Base-by-base conservation (phyloP, 179 eudicot genomes). In the Carnegiea gigantea region DNA sequence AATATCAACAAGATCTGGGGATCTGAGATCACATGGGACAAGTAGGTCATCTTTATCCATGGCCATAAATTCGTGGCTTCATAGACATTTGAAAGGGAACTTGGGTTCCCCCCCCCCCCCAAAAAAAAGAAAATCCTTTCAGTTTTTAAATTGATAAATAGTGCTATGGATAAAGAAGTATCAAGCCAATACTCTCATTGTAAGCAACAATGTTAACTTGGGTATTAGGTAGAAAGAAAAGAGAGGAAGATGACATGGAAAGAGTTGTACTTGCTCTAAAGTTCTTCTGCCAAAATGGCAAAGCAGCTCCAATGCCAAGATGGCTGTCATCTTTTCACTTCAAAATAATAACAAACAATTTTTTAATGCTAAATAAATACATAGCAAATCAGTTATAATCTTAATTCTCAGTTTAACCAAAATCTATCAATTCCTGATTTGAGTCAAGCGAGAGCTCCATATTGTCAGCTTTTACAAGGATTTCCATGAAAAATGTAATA, bases 141-240 rank as follows among this genome's bases (percentile, higher is more conserved):
- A 40, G 44, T 40, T 40, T 40, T 7, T 5, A 40, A 40, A 7
- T 40, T 40, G 44, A 40, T 40, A 40, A 5, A 40, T 40, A 40
- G 44, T 40, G 44, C 44, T 40, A 40, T 2, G 44, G 44, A 40
- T 40, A 40, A 40, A 40, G 44, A 40, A 40, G 44, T 7, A 40
- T 7, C 44, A 40, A 3, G 9, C 8, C 44, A 40, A 40, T 40
- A 40, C 57, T 51, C 57, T 51, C 17, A 51, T 17, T 51, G 18
- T 51, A 51, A 20, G 57, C 14, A 12, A 17, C 57, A 51, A 57
- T 62, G n/a, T 23, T 62, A 62, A 62, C 9, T n/a, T n/a, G 11
- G 67, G 68, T 62, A 62, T n/a, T n/a, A n/a, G 68, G 68, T n/a
- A 62, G 13, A 62, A 62, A 62, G 68, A 62, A 10, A n/a, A 23